Evolutionary conservation across 495 filamentous ascomycete genomes (phyloP), one percentile per base, ranked within the genome.

Genomic region (Aspergillus biplanus): DNA sequence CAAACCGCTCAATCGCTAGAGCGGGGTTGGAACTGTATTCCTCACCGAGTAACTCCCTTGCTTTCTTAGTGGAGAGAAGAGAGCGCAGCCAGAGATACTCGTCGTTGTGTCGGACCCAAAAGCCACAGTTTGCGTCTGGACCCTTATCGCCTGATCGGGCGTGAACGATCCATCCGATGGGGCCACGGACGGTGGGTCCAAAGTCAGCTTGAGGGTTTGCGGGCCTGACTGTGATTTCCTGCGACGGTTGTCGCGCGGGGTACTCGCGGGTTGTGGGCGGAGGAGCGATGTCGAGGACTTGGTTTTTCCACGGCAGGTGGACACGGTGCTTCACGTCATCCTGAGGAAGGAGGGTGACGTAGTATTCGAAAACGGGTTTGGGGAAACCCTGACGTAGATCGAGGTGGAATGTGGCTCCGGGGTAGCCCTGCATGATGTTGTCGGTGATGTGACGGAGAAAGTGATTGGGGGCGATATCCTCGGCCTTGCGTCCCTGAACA

Each of bases 121-220:
- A 80, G 6, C 85, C 83, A 56, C 79, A 77, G 62, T 86, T 86
- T 6, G 80, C 76, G 67, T 87, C 80, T 7, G 76, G 74, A 0
- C 75, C 80, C 62, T 85, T 85, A 67, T 85, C 83, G 11, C 83
- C 84, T 0, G 82, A 85, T 15, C 83, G 76, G 5, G 77, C 80
- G 39, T 81, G 78, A 1, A 76, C 72, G 47, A 84, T 73, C 68
- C 75, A 80, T 33, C 83, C 81, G 12, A 85, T 65, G 0, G 81
- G 80, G 6, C 69, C 76, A 21, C 64, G 74, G 42, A 58, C 71
- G 0, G 79, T 80, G 9, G 79, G 73, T 6, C 79, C 82, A 65
- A 79, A 83, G 49, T 69, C 70, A 58, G 47, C 4, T 49, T 65
- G 56, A 6, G 16, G 53, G 32, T 67, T 39, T 68, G 67, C 32